A percentile compares a stretch with the other conserved stretches of the same genome.
phyloP scores from a whole-genome alignment of 2,329 filamentous ascomycete species.

The Ophiognomonia clavigignenti-juglandacearum region DNA sequence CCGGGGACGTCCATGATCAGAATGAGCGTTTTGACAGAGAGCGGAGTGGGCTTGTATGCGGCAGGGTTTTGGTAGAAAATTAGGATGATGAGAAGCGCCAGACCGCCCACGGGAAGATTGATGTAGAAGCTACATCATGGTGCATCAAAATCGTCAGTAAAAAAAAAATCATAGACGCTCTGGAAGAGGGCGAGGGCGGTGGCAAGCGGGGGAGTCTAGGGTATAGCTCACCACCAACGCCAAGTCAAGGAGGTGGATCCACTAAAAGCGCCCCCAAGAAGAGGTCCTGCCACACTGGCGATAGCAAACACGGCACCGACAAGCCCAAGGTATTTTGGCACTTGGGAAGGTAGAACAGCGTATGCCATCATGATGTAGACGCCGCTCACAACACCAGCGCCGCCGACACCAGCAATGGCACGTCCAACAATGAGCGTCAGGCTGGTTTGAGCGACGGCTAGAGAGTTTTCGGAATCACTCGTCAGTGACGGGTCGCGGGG shows the following conservation, averaged over 20 bases:
- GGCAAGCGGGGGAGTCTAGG: too few relatives aligned
- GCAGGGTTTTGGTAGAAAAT: slow-evolving; percentile 31
- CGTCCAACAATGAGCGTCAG: slow-evolving; percentile 18
- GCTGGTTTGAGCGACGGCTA: slow-evolving; percentile 26
- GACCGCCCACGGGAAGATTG: slow-evolving; percentile 26
- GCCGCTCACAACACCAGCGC: slow-evolving; percentile 16
- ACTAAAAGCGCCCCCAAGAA: slow-evolving; percentile 23
- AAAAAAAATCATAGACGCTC: too few relatives aligned
- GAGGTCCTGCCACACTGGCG: slow-evolving; percentile 22
- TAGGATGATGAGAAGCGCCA: slow-evolving; percentile 21
- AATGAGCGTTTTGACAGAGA: slow-evolving; percentile 31
- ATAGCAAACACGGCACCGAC: slow-evolving; percentile 16
- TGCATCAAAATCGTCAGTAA: too few relatives aligned
- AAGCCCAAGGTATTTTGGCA: slow-evolving; percentile 19
- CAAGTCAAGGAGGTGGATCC: slow-evolving; percentile 21
- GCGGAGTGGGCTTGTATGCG: slow-evolving; percentile 25
- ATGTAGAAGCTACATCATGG: slow-evolving; percentile 29
- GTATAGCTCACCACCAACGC: too few relatives aligned
- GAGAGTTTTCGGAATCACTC: too few relatives aligned
- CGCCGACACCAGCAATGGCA: slow-evolving; percentile 15
- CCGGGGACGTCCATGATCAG: slow-evolving; percentile 38
- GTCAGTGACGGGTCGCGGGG: too few relatives aligned
- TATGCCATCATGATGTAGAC: slow-evolving; percentile 18
- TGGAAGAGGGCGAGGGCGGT: too few relatives aligned
- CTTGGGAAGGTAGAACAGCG: slow-evolving; percentile 19